Percentiles rank a stretch among this genome's conserved stretches.
Conservation (phyloP, 1,139 yeast genomes). For the Geotrichum candidum region DNA sequence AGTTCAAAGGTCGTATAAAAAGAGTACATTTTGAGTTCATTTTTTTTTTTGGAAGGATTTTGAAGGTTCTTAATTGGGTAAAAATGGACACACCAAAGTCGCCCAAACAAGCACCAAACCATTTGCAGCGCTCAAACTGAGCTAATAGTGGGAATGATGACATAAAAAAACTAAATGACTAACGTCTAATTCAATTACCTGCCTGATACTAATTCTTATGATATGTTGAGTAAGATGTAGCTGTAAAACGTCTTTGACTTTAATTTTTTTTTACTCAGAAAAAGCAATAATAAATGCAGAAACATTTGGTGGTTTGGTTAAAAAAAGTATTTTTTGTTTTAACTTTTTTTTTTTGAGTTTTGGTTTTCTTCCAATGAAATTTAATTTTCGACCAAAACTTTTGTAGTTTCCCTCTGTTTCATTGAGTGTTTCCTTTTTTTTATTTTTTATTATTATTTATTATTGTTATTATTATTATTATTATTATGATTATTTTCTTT, state of each 20-base stretch:
- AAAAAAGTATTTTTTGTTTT: background rate
- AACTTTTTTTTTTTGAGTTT: background rate
- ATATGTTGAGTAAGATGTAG: background rate
- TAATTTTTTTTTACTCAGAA: background rate
- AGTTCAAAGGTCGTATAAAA: too few relatives aligned
- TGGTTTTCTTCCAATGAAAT: background rate
- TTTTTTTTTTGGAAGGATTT: background rate
- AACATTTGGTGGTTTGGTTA: background rate
- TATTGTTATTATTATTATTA: background rate
- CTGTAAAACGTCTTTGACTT: background rate
- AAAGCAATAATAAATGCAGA: background rate
- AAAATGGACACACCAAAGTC: background rate
- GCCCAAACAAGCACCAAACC: background rate
- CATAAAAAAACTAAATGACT: background rate
- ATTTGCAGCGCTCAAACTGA: background rate
- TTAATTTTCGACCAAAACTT: background rate
- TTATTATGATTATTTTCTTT: background rate
- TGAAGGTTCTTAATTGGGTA: background rate
- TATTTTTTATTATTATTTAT: background rate
- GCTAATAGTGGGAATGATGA: background rate
- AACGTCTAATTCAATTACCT: background rate
- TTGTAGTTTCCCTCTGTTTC: background rate
- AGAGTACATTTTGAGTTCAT: background rate
- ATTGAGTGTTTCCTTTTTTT: conserved; percentile 1
- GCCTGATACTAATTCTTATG: background rate